These are phyloP conservation scores for Austroboletus festivus DNA, from an alignment of 768 basidiomycete species.

Conservation along the genomic window DNA sequence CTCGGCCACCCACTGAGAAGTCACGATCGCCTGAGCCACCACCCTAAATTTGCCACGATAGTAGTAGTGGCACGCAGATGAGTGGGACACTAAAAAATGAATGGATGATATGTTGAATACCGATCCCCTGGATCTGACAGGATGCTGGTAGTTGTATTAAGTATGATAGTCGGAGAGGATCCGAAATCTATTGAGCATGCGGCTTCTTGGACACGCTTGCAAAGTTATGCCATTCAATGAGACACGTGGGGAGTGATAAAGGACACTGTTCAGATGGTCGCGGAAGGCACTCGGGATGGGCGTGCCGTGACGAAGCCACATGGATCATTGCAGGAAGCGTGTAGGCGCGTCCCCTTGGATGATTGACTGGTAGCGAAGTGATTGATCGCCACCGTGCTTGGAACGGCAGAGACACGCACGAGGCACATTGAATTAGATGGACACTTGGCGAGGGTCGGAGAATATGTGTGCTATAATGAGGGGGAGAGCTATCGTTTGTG, in stretches of 20 bases:
- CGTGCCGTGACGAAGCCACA: constrained; percentile 10
- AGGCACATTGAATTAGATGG: constrained; percentile 21
- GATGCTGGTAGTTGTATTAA: constrained; percentile 15
- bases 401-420: constrained; percentile 16
- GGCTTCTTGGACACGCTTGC: constrained; percentile 15
- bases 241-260: constrained; percentile 18
- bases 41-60: constrained; percentile 26
- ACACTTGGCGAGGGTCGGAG: constrained; percentile 4
- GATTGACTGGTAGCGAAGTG: constrained; percentile 16
- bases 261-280: neutral
- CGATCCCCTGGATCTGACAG: neutral
- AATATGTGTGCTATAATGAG: constrained; percentile 5
- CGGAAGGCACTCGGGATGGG: neutral
- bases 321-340: constrained; percentile 22
- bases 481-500: neutral
- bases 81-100: constrained; percentile 7
- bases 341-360: constrained; percentile 15
- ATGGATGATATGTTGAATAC: constrained; percentile 9
- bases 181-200: constrained; percentile 18
- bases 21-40: constrained; percentile 39
- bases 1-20: constrained; percentile 43
- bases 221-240: constrained; percentile 1
- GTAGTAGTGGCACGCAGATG: constrained; percentile 12
- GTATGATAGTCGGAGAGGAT: constrained; percentile 5
- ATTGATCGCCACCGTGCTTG: constrained; percentile 16